These are phyloP conservation scores for Hemisphaericaspora lyxosophila DNA, from an alignment of 1,139 yeast genomes.

Conservation along the genomic window DNA sequence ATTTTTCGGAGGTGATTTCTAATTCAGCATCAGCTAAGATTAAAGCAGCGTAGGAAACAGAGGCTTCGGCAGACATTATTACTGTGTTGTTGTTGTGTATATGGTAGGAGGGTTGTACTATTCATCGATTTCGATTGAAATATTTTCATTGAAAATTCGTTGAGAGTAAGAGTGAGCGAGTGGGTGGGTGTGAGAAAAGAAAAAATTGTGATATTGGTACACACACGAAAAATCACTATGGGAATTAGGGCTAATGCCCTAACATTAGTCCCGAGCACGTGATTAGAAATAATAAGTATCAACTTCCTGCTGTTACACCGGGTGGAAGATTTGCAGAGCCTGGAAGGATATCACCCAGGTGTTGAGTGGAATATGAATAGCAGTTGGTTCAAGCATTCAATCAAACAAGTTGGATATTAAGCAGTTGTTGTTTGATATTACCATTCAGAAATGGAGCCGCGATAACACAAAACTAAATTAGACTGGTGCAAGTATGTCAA, in stretches of 20 bases:
- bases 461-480: too few relatives aligned
- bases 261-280: background rate
- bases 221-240: background rate
- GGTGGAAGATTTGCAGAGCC: too few relatives aligned
- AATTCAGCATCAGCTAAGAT: slow-evolving; percentile 97
- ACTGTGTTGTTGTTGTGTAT: slow-evolving; percentile 10
- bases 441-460: too few relatives aligned
- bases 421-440: too few relatives aligned
- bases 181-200: too few relatives aligned
- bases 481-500: too few relatives aligned
- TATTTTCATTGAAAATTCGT: slow-evolving; percentile 4
- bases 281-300: background rate
- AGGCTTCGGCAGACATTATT: slow-evolving; percentile 56
- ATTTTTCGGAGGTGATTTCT: slow-evolving; percentile 92
- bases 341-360: too few relatives aligned
- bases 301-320: background rate
- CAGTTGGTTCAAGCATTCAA: too few relatives aligned
- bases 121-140: background rate
- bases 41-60: slow-evolving; percentile 89
- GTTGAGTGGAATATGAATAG: too few relatives aligned
- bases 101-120: background rate
- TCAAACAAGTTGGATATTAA: too few relatives aligned
- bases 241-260: slow-evolving; percentile 4
- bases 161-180: background rate
- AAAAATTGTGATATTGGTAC: slow-evolving; percentile 3